phyloP scores from a whole-genome alignment of 495 filamentous ascomycete genomes.

The Oidiodendron maius region DNA sequence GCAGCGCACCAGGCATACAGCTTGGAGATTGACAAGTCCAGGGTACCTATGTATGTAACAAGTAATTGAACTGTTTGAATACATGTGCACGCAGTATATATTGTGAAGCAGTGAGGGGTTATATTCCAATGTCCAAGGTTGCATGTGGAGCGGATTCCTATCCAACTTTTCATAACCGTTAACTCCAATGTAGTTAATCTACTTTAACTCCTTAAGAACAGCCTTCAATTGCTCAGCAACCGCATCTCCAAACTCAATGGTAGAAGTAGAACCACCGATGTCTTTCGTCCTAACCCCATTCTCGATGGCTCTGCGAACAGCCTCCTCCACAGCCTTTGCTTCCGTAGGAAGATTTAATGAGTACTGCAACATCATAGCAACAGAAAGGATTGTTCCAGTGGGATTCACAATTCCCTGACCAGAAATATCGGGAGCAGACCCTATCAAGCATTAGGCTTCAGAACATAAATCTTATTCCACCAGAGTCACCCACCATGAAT shows the following conservation, averaged over 20 bases:
- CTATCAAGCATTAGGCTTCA: constrained; percentile 23
- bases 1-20: no score
- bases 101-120: no score
- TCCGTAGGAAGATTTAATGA: constrained; percentile 71
- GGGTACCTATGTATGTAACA: no score
- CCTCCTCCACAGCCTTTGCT: constrained; percentile 70
- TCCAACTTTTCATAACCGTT: no score
- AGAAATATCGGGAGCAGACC: constrained; percentile 71
- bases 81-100: no score
- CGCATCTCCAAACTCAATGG: constrained; percentile 77
- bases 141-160: no score
- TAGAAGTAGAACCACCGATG: constrained; percentile 66
- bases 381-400: constrained; percentile 75
- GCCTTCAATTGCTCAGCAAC: constrained; percentile 63
- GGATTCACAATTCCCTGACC: constrained; percentile 87
- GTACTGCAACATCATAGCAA: constrained; percentile 90
- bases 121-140: no score
- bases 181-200: no score
- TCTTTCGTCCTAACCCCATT: constrained; percentile 69
- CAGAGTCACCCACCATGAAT: constrained; percentile 69
- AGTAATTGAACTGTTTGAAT: no score
- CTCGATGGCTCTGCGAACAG: constrained; percentile 73
- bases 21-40: no score
- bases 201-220: constrained; percentile 27
- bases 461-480: background rate